Conservation (phyloP, 202 grass and related monocot genomes). For the Eragrostis tef region DNA sequence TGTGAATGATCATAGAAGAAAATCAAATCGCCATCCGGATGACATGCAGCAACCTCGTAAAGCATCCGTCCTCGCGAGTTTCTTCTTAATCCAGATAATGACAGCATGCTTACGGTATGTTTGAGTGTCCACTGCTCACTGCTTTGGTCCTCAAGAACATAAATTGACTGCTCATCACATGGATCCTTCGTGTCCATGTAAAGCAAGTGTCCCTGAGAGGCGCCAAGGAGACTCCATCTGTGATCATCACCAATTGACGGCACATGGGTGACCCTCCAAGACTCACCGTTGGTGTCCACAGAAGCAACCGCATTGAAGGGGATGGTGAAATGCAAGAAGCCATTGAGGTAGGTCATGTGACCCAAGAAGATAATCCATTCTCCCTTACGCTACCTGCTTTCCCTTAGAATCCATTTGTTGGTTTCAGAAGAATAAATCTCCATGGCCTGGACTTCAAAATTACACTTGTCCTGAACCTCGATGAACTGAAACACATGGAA, state of each 20-base stretch:
- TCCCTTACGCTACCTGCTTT: not conserved
- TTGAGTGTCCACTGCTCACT: constrained; percentile 3
- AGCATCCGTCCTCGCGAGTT: too few relatives aligned
- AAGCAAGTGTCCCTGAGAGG: not conserved
- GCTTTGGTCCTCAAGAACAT: constrained; percentile 8
- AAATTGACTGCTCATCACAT: not conserved
- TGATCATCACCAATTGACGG: too few relatives aligned
- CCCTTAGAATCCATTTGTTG: not conserved
- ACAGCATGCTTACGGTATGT: too few relatives aligned
- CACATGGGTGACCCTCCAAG: not conserved
- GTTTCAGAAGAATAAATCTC: constrained; percentile 25
- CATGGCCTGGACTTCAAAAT: not conserved
- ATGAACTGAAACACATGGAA: constrained; percentile 40
- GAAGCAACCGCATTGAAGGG: not conserved
- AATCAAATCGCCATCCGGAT: constrained; percentile 9
- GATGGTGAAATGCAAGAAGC: not conserved
- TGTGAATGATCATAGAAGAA: not conserved
- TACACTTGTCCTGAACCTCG: not conserved
- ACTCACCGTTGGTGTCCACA: not conserved
- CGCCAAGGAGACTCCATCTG: too few relatives aligned
- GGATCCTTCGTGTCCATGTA: not conserved
- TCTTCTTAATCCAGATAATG: too few relatives aligned
- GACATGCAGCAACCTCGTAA: not conserved
- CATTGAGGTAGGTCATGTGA: not conserved
- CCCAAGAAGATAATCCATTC: not conserved